A percentile compares a stretch with the other conserved stretches of the same genome.
These are phyloP conservation scores for Pseudopediastrum boryanum DNA, from an alignment of 139 green algal genomes.

Conservation along the genomic window DNA sequence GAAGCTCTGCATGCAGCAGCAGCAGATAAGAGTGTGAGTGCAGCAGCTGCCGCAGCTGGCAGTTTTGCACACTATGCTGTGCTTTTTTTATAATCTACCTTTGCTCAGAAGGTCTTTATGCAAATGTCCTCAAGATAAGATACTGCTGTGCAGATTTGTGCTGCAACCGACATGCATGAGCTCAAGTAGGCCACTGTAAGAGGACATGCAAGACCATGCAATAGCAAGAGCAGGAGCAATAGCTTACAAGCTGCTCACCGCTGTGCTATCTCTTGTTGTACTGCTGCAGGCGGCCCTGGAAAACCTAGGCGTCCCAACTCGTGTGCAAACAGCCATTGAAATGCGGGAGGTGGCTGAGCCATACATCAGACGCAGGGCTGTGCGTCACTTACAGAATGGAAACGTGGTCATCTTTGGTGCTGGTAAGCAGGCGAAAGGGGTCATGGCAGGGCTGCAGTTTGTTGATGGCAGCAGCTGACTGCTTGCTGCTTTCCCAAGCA, in stretches of 20 bases:
- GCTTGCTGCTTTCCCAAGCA: no score
- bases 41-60: not conserved
- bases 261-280: not conserved
- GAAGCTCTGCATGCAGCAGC: not conserved
- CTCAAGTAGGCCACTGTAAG: no score
- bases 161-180: no score
- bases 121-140: not conserved
- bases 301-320: slow-evolving; percentile 65
- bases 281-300: slow-evolving; percentile 76
- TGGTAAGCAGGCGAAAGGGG: slow-evolving; percentile 29
- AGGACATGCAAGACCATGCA: no score
- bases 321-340: slow-evolving; percentile 94
- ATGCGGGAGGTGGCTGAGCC: slow-evolving; percentile 97
- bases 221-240: no score
- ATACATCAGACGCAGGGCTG: slow-evolving; percentile 94
- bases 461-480: not conserved
- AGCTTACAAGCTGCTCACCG: no score
- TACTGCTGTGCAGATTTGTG: no score
- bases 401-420: slow-evolving; percentile 97
- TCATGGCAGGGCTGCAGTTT: not conserved
- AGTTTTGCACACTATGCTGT: not conserved
- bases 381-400: slow-evolving; percentile 93
- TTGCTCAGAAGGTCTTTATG: not conserved
- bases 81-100: not conserved
- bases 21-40: no score